Evolutionary conservation across 2,329 filamentous ascomycete species (phyloP).

Genomic region (Tolypocladium nubicola): DNA sequence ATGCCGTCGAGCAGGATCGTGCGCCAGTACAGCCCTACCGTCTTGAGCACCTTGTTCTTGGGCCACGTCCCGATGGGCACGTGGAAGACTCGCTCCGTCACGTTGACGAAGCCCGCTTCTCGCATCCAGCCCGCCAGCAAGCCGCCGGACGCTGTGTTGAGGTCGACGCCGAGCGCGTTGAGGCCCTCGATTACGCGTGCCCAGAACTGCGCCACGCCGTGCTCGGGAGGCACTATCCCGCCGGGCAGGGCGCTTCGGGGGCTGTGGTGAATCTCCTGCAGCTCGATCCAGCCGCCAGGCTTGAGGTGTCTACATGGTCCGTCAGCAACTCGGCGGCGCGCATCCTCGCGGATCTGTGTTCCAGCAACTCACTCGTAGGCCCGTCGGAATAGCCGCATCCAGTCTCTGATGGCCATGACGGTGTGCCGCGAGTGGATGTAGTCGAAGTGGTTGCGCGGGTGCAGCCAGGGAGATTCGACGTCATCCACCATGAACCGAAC

Average conservation of each 20-base stretch:
- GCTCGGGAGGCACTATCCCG: constrained; percentile 23
- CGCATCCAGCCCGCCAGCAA: constrained; percentile 33
- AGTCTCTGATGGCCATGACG: constrained; percentile 45
- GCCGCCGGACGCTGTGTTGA: constrained; percentile 30
- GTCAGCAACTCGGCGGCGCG: neutral
- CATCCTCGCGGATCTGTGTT: neutral
- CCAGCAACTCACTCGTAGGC: constrained; percentile 32
- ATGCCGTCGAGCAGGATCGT: constrained; percentile 38
- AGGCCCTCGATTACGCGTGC: constrained; percentile 32
- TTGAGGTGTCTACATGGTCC: constrained; percentile 31
- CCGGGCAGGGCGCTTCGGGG: constrained; percentile 32
- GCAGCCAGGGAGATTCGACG: constrained; percentile 44
- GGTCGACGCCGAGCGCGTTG: constrained; percentile 32
- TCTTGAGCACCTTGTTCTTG: constrained; percentile 38
- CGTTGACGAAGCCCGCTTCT: constrained; percentile 40
- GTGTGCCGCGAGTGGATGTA: constrained; percentile 50
- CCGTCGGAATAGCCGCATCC: constrained; percentile 36
- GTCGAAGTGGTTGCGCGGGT: constrained; percentile 44
- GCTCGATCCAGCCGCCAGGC: constrained; percentile 44
- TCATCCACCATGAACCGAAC: constrained; percentile 47
- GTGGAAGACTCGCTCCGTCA: constrained; percentile 37
- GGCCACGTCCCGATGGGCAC: constrained; percentile 46
- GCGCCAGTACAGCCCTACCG: constrained; percentile 40
- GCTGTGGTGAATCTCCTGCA: constrained; percentile 42
- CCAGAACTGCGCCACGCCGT: constrained; percentile 37